Base-by-base conservation (phyloP, 2,329 filamentous ascomycete species). In the Aurifilum marmelostoma region DNA sequence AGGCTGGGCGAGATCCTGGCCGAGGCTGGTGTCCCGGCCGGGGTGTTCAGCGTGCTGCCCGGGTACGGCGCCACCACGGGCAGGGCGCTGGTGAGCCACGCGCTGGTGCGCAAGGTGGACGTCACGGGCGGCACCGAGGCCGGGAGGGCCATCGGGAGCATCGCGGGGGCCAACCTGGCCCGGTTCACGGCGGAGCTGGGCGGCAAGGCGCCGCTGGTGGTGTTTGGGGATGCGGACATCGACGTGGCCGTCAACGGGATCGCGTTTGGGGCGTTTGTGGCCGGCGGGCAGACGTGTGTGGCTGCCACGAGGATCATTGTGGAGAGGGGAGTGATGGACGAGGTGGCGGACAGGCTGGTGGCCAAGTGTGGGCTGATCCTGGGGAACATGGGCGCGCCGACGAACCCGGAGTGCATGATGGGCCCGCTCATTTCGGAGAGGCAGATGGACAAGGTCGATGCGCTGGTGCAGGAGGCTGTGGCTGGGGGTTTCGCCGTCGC, bases 271-370 rank as follows among this genome's bases (percentile, higher is more conserved):
- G 83, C 85, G 8, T 88, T 86, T 68, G 79, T 86, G 24, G 85
- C 85, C 8, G 85, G 84, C 66, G 85, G 85, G 0, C 85, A 88
- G 78, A 86, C 84, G 1, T 88, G 85, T 71, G 91, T 91, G 67
- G 91, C 91, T 8, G 90, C 90, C 65, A 93, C 91, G 52, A 86
- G 92, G 75, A 87, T 95, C 76, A 88, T 93, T 77, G 91, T 94
- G 27, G 87, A 94, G 73, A 87, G 90, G 71, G 79, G 79, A 47
- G 87, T 94, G 75, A 85, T 92, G 75, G 84, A 89, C 74, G 82
- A 86, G 74, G 88, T 94, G 74, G 76, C 93, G 60, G 80, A 86
- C 73, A 82, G 82, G 67, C 90, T 95, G 77, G 87, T 84, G 79
- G 80, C 82, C 75, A 90, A 92, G 73, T 88, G 89, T 21, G 78